Conservation (phyloP, 2,329 filamentous ascomycete species). For the Rhinocladiella mackenziei region DNA sequence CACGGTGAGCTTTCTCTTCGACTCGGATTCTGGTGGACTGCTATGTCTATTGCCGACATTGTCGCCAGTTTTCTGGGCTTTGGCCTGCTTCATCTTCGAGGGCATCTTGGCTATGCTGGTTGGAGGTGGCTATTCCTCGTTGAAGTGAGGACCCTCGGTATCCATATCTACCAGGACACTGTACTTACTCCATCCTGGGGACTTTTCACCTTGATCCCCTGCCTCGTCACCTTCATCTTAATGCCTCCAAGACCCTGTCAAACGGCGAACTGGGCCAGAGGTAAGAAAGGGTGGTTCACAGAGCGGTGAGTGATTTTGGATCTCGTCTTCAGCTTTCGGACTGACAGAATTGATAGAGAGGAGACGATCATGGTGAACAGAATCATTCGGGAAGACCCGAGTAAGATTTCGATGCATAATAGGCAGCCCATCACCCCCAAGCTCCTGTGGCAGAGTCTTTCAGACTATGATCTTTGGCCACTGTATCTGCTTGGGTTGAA, state of each 20-base stretch:
- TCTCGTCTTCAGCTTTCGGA: background rate
- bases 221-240: slow-evolving; percentile 42
- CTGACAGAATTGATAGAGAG: slow-evolving; percentile 47
- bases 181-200: slow-evolving; percentile 32
- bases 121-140: slow-evolving; percentile 38
- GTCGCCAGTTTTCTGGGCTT: slow-evolving; percentile 43
- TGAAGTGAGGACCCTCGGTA: slow-evolving; percentile 28
- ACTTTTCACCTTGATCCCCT: slow-evolving; percentile 42
- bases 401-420: slow-evolving; percentile 43
- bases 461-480: slow-evolving; percentile 40
- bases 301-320: slow-evolving; percentile 40
- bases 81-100: slow-evolving; percentile 38
- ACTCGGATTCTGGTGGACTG: slow-evolving; percentile 39
- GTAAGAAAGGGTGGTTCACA: slow-evolving; percentile 58
- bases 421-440: slow-evolving; percentile 38
- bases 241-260: slow-evolving; percentile 39
- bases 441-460: slow-evolving; percentile 41
- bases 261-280: slow-evolving; percentile 54
- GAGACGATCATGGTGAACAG: slow-evolving; percentile 64
- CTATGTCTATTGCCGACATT: slow-evolving; percentile 46
- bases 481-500: slow-evolving; percentile 36
- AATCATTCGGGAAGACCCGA: slow-evolving; percentile 19
- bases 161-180: too few relatives aligned
- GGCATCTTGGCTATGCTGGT: slow-evolving; percentile 23
- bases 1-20: slow-evolving; percentile 36